Evolutionary conservation across 305 asterid genomes (phyloP), one percentile per base, ranked within the genome.

Genomic region (Fraxinus sp.): DNA sequence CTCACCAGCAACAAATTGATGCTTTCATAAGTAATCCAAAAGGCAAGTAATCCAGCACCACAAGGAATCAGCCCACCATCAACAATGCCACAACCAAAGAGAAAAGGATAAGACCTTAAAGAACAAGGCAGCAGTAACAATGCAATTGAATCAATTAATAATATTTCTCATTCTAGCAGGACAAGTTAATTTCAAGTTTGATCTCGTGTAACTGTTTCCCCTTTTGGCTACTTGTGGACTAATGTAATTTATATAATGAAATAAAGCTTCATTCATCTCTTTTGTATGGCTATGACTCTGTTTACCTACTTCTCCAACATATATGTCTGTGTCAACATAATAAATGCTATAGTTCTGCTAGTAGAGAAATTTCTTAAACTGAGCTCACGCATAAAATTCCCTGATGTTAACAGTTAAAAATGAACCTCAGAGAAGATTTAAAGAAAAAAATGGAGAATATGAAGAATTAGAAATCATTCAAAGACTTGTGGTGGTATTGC

Each of bases 1-100:
- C 98, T 90, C 81, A 96, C 99, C 97, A 55, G 98, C 99, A 86
- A 97, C 97, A 90, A 95, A 97, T 92, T 97, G 99, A 89, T 93
- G 92, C 99, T 97, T 86, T 85, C 75, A 88, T 66, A 74, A 79
- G 81, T 81, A 82, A 85, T 73, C 77, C 86, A 59, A 85, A 79
- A 83, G 83, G 90, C 93, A 83, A 83, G 85, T 33, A 82, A 85
- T 84, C 86, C 96, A 86, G 84, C 89, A 87, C 80, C 82, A 55
- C 75, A 83, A 77, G 71, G 79, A 82, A 81, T 35, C 35, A 79
- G 74, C 46, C 80, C 82, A 83, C 77, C 82, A 79, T 39, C 80
- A 86, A 77, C 83, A 24, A 86, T 86, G 86, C 70, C 82, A 86
- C 76, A 80, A 80, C 78, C 62, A 78, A 78, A 79, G 43, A 71